Evolutionary conservation across 1,284 basidiomycete species (phyloP), one percentile per base, ranked within the genome.

Genomic region (Apiotrichum sp.): DNA sequence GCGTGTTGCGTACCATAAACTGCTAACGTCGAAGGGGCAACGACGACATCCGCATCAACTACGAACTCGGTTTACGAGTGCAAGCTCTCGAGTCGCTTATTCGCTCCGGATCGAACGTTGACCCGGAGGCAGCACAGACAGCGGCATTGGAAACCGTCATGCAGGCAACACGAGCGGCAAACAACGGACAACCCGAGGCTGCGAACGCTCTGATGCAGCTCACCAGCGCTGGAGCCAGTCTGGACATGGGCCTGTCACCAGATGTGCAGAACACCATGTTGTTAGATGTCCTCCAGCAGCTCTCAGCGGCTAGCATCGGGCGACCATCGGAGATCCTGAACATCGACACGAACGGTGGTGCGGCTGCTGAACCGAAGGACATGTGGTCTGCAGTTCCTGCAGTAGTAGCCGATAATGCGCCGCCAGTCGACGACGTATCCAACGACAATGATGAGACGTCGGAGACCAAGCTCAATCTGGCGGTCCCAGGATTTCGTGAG

Each of bases 401-500:
- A 3, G 69, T 67, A 1, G 47, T 62, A 13, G 46, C 59, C 1
- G 68, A 71, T 56, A 70, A 66, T 10, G 57, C 58, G 6, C 58
- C 65, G 2, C 65, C 66, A 35, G 58, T 71, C 10, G 57, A 65
- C 8, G 85, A 87, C 2, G 22, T 22, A 22, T 22, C 22, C 22
- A 84, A 88, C 0, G 95, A 86, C 82, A 90, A 95, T 71, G 84
- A 85, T 36, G 93, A 98, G 74, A 74, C 82, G 1, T 84, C 82
- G 73, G 80, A 84, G 7, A 79, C 87, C 63, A 98, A 98, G 79
- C 82, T 97, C 72, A 97, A 98, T 77, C 81, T 98, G 16, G 89
- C 93, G 47, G 85, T 93, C 34, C 88, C 89, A 45, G 91, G 92
- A 2, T 93, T 93, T 73, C 80, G 91, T 55, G 91, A 95, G 68